phyloP scores from a whole-genome alignment of 176 grass and related monocot species.

The Avena atlantica region DNA sequence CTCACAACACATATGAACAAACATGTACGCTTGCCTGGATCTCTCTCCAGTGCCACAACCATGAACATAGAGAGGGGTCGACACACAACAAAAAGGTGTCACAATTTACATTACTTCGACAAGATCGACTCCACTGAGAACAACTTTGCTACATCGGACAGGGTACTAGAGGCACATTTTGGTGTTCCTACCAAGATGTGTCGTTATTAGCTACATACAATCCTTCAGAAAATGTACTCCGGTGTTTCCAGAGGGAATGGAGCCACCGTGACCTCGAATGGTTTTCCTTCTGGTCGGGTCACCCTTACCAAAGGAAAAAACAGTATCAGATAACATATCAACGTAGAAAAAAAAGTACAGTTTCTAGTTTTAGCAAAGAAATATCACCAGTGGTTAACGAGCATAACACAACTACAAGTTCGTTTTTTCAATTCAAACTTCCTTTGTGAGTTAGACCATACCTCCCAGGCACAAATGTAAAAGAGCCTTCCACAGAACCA shows the following conservation, averaged over 20 bases:
- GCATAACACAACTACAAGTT: background rate
- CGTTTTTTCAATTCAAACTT: background rate
- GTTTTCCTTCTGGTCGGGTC: constrained; percentile 70
- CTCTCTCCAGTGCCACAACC: background rate
- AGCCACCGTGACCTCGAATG: constrained; percentile 77
- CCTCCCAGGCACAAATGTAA: constrained; percentile 93
- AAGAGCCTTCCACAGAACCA: constrained; percentile 88
- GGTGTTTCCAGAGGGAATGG: constrained; percentile 58
- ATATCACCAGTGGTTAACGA: background rate
- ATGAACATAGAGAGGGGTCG: background rate
- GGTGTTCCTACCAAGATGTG: background rate
- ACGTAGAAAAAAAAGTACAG: too few species aligned
- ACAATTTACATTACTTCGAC: background rate
- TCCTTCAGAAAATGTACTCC: constrained; percentile 71
- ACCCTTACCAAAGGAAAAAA: constrained; percentile 56
- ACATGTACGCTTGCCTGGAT: background rate
- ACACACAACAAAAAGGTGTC: background rate
- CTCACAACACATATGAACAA: constrained; percentile 19
- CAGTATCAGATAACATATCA: too few species aligned
- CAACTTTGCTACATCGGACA: background rate
- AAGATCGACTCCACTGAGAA: background rate
- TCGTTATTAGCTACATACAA: background rate
- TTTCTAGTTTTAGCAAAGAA: too few species aligned
- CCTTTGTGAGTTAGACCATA: constrained; percentile 33
- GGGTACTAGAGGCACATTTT: background rate